Conservation (phyloP, 208 protist genomes). For the Leishmania amazonensis region DNA sequence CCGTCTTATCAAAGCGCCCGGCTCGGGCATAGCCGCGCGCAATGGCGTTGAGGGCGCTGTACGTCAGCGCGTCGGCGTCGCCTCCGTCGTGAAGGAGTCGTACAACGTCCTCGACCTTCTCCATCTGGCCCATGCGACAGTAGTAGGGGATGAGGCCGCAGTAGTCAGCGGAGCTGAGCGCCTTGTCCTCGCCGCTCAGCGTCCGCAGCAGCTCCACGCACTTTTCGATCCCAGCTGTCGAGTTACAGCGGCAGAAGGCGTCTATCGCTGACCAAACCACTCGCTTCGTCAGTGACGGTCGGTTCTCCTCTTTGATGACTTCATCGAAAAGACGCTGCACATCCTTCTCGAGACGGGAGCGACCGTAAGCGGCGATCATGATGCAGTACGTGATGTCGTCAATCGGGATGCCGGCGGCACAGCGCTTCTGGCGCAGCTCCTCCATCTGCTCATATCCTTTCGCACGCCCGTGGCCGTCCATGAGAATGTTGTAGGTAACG, state of each 20-base stretch:
- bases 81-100: constrained; percentile 18
- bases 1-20: constrained; percentile 86
- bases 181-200: not conserved
- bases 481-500: constrained; percentile 89
- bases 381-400: constrained; percentile 89
- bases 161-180: constrained; percentile 40
- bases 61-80: constrained; percentile 46
- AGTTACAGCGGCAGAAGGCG: constrained; percentile 83
- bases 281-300: constrained; percentile 48
- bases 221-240: constrained; percentile 50
- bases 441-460: constrained; percentile 79
- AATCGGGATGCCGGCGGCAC: constrained; percentile 51
- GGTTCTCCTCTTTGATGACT: constrained; percentile 29
- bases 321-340: constrained; percentile 70
- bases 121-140: constrained; percentile 78
- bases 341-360: constrained; percentile 58
- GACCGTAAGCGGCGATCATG: constrained; percentile 74
- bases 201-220: constrained; percentile 50
- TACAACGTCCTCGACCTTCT: constrained; percentile 69
- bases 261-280: constrained; percentile 80
- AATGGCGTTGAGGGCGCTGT: constrained; percentile 82
- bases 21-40: constrained; percentile 71
- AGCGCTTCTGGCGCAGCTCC: constrained; percentile 62
- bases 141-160: constrained; percentile 83
- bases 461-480: constrained; percentile 79